phyloP scores from a whole-genome alignment of 768 basidiomycete species.

The Pulveroboletus sp. region DNA sequence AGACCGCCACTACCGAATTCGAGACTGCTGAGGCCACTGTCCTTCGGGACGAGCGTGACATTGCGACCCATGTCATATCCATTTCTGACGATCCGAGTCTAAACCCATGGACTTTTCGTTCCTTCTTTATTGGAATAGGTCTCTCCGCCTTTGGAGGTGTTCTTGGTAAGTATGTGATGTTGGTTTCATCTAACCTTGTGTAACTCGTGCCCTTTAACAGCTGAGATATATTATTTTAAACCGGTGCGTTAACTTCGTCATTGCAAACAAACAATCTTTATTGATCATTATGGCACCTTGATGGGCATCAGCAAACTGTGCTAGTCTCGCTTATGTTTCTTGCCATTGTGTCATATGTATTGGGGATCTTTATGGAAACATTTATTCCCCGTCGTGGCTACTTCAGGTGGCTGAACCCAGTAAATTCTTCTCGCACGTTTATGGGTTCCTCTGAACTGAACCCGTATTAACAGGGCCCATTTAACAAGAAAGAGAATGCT shows the following conservation, averaged over 20 bases:
- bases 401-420: conserved; percentile 53
- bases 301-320: conserved; percentile 52
- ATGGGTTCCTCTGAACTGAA: background rate
- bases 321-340: conserved; percentile 54
- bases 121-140: conserved; percentile 54
- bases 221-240: conserved; percentile 64
- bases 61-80: conserved; percentile 47
- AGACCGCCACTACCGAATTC: conserved; percentile 16
- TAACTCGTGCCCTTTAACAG: conserved; percentile 25
- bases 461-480: conserved; percentile 39
- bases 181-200: background rate
- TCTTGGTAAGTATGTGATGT: conserved; percentile 40
- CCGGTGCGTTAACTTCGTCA: conserved; percentile 33
- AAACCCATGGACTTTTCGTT: conserved; percentile 39
- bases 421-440: background rate
- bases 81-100: conserved; percentile 30
- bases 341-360: conserved; percentile 48
- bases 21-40: conserved; percentile 13
- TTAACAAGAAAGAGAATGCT: conserved; percentile 61
- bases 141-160: conserved; percentile 51
- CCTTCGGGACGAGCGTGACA: conserved; percentile 44
- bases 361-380: conserved; percentile 47
- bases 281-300: background rate
- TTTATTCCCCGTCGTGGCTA: conserved; percentile 43
- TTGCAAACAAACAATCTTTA: background rate